phyloP scores from a whole-genome alignment of 1,284 basidiomycete species.

The Pseudozyma pruni region DNA sequence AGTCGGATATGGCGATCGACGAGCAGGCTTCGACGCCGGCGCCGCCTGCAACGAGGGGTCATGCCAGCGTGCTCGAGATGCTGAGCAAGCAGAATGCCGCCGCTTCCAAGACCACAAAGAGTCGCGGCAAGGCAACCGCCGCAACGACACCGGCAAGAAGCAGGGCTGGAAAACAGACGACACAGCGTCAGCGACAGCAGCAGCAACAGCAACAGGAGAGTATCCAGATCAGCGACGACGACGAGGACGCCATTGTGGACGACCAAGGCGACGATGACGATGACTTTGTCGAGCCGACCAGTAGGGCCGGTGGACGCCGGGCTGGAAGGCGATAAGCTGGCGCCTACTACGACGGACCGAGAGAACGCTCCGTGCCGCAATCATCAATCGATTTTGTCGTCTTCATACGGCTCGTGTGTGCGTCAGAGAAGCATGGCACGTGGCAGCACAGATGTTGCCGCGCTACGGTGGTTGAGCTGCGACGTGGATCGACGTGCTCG shows the following conservation, averaged over 20 bases:
- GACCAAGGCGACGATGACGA: conserved; percentile 29
- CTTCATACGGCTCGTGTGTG: too few relatives aligned
- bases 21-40: conserved; percentile 24
- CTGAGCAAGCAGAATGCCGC: conserved; percentile 17
- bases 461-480: too few relatives aligned
- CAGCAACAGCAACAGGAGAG: conserved; percentile 24
- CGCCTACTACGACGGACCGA: too few relatives aligned
- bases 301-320: conserved; percentile 3
- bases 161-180: background rate
- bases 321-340: conserved; percentile 11
- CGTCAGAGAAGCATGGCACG: too few relatives aligned
- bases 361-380: too few relatives aligned
- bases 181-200: conserved; percentile 2
- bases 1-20: conserved; percentile 25
- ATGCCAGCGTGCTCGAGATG: conserved; percentile 36
- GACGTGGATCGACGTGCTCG: too few relatives aligned
- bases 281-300: conserved; percentile 37
- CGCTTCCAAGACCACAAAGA: background rate
- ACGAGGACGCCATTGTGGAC: conserved; percentile 22
- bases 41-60: conserved; percentile 8
- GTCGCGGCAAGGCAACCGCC: conserved; percentile 2
- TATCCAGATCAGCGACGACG: conserved; percentile 43
- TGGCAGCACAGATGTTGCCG: too few relatives aligned
- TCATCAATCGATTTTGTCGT: too few relatives aligned
- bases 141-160: conserved; percentile 4